These are phyloP conservation scores for Hevea brasiliensis DNA, from an alignment of 345 rosid species.

Conservation along the genomic window DNA sequence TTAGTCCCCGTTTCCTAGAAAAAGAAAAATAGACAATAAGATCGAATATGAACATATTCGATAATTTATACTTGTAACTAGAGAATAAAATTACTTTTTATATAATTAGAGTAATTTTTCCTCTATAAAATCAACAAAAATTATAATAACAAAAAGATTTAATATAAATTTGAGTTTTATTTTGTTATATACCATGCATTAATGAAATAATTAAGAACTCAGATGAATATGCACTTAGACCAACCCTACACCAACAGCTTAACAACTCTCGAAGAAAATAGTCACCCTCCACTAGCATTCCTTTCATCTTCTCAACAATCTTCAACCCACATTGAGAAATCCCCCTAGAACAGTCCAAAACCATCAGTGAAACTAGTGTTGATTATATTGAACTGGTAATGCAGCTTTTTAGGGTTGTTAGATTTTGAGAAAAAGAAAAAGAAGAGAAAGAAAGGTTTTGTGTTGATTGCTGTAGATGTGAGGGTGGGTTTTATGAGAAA, in stretches of 20 bases:
- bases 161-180: too few relatives aligned
- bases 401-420: slow-evolving; percentile 38
- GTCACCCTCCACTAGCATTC: slow-evolving; percentile 45
- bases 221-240: slow-evolving; percentile 32
- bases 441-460: slow-evolving; percentile 17
- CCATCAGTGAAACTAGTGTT: slow-evolving; percentile 2
- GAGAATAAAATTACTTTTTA: too few relatives aligned
- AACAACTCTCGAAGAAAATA: slow-evolving; percentile 35
- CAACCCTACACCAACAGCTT: neutral
- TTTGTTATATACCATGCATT: too few relatives aligned
- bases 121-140: too few relatives aligned
- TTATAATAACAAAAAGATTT: too few relatives aligned
- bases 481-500: slow-evolving; percentile 45
- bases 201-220: slow-evolving; percentile 37
- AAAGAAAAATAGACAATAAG: too few relatives aligned
- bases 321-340: slow-evolving; percentile 19
- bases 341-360: neutral
- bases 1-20: too few relatives aligned
- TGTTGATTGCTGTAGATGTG: slow-evolving; percentile 30
- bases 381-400: slow-evolving; percentile 39
- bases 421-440: slow-evolving; percentile 4
- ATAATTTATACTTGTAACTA: too few relatives aligned
- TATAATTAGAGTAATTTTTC: too few relatives aligned
- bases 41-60: too few relatives aligned
- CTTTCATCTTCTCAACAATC: slow-evolving; percentile 35